Base-by-base conservation (phyloP, 257 asterid species). In the Solanum corneliomulleri region DNA sequence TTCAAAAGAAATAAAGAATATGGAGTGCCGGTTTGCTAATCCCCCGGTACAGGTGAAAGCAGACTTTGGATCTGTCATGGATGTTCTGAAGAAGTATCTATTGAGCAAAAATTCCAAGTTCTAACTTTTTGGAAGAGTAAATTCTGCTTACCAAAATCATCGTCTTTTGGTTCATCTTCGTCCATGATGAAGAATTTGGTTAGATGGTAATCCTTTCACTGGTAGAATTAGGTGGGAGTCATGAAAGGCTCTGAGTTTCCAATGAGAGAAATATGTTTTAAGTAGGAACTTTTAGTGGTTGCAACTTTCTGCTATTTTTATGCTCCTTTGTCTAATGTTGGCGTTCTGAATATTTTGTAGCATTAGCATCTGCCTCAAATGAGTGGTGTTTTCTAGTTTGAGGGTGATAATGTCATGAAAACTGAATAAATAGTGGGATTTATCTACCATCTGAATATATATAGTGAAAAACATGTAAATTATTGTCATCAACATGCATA, bases 21-120 rank as follows among this genome's bases (percentile, higher is more conserved):
- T 95, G 98, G 93, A 86, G 14, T 95, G 98, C 84, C 87, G 93
- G 23, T 94, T 49, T 86, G 97, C 98, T 0, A 95, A 95, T 80
- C 98, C 98, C 10, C 98, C 98, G 0, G 96, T 94, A 77, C 95
- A 92, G 78, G 98, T 95, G 41, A 95, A 93, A 89, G 97, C 98
- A 0, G 98, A 95, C 88, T 95, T 94, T 68, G 98, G 98, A 42
- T 93, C 98, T 6, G 98, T 95, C 76, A 95, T 95, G 98, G 98
- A 95, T 91, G 98, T 95, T 60, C 91, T 94, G 85, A 91, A 92
- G 92, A 93, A 91, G 89, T 93, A 94, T 88, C 69, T 95, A 85
- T 89, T 90, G 84, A 91, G 92, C 91, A 91, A 95, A 74, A 91
- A 95, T 39, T 90, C 96, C 69, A 91, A 92, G 90, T 52, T 85